Base-by-base conservation (phyloP, 2,329 filamentous ascomycete species). In the Ophiosphaerella korrae region DNA sequence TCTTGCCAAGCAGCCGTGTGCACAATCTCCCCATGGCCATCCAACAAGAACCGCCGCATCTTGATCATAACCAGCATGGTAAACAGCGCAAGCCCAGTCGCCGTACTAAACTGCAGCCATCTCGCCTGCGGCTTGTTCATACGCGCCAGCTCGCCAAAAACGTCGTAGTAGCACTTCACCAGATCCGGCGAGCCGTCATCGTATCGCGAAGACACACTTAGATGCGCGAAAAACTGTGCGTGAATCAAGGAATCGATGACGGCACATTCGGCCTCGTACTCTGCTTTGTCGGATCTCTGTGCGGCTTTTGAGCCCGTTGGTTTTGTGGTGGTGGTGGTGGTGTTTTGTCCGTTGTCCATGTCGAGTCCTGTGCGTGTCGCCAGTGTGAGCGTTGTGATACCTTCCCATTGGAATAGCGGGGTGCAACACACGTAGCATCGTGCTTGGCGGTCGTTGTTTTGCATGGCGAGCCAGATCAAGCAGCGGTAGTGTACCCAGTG, bases 401-500 rank as follows among this genome's bases (percentile, higher is more conserved):
- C 62, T 21, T 67, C 64, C 53, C 58, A 63, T 13, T 57, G 39
- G 34, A 57, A 64, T 5, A 67, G 57, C 12, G 40, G 48, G 2
- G 18, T 48, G 34, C 50, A 40, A 46, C 64, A 67, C 5, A 34
- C 16, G 0, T 45, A 43, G 31, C 64, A 66, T 12, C 48, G 52
- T 36, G 55, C 50, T 14, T 40, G 48, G 11, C n/a, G 24, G 4
- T 26, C 7, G 7, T 14, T 34, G 13, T 18, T 23, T 16, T 42
- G 38, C 0, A 40, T 48, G 5, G 54, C 37, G 12, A 42, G 45
- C 42, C 31, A 39, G 16, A 66, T 59, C 8, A 68, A 45, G 43
- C 64, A 67, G 21, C 54, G 53, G 24, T 64, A 67, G 56, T 67
- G 64, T 1, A 64, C 44, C 64, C 61, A 67, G 52, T 65, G 61